Evolutionary conservation across 2,329 filamentous ascomycete genomes (phyloP), one percentile per base, ranked within the genome.

Genomic region (Hymenoscyphus repandus): DNA sequence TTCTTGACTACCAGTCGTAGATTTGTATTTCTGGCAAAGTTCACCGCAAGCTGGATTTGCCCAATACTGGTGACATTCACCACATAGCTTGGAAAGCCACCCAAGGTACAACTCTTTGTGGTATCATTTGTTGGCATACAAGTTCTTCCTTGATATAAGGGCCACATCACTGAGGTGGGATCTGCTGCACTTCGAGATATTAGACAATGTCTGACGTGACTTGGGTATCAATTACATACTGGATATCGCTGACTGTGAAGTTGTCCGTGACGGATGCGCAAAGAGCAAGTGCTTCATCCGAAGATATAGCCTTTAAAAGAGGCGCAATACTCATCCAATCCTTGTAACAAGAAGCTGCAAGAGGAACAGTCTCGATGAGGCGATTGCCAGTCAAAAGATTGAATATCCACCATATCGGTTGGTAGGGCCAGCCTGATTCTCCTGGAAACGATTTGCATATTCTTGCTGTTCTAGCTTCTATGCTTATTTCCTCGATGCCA

Each of bases 161-260:
- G 74, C 70, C 62, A 72, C 72, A 62, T 78, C 71, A 57, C 69
- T 66, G 62, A 69, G 72, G 50, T 76, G 68, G 57, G 61, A 37
- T 63, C 58, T 70, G 58, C 62, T 59, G 66, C 61, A 65, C 63
- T 64, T 59, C 9, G 10, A 36, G 18, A 15, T 5, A 30, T 40
- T 30, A 40, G 45, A 18, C 12, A n/a, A 11, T 6, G 10, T 45
- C 15, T 32, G 27, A 4, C 11, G 15, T 13, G 34, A 40, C 5
- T 20, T 3, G 12, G 13, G n/a, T n/a, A n/a, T 3, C 11, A 13
- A 27, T 10, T 10, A 43, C 10, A 41, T 6, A 22, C 3, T 18
- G 6, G 12, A n/a, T 9, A 36, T 34, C 6, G 9, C 51, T 57
- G n/a, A 45, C 63, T 60, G 64, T 74, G 69, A 50, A 70, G 15